Evolutionary conservation across 2,329 filamentous ascomycete genomes (phyloP), one percentile per base, ranked within the genome.

Genomic region (Aspergillus luchuensis): DNA sequence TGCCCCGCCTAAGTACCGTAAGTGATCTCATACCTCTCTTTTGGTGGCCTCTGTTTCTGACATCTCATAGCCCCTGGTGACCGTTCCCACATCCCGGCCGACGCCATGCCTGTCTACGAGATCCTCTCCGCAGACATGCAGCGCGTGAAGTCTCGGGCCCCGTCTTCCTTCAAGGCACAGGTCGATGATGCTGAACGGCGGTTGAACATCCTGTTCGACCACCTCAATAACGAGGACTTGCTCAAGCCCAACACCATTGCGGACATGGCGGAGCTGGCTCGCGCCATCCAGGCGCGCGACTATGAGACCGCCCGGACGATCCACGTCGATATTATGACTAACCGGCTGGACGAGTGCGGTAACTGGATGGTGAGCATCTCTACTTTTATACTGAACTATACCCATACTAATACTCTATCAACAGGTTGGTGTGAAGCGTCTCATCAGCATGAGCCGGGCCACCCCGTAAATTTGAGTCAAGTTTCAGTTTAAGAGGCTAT

Each of bases 101-200:
- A 83, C 55, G 91, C 94, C 13, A 88, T 89, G 73, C 88, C 87
- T 53, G 83, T 99, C 67, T 92, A 91, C 57, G 91, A 97, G 56
- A 86, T 96, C 39, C 84, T 99, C 51, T 89, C 82, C 57, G 84
- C 85, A 33, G 94, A 98, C 69, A 92, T 98, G 87, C 89, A 94
- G 69, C 90, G 92, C 36, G 91, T 99, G 58, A 93, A 93, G 61
- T 80, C 88, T 33, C 90, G 91, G 67, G 95, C 95, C 0, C 95
- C 95, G 17, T 82, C 89, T n/a, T 88, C 89, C 15, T 97, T 95
- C 79, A 89, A 91, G 64, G 85, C 88, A 13, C 93, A 98, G 74
- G 92, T 99, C 19, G 91, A 92, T 70, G 95, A 98, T 74, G 95
- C 93, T 2, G 91, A 97, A 75, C 97, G 97, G 79, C 88, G 95